A percentile compares a stretch with the other conserved stretches of the same genome.
Evolutionary conservation across 78 protist genomes (phyloP).

Genomic region (Protostelium mycophagum): DNA sequence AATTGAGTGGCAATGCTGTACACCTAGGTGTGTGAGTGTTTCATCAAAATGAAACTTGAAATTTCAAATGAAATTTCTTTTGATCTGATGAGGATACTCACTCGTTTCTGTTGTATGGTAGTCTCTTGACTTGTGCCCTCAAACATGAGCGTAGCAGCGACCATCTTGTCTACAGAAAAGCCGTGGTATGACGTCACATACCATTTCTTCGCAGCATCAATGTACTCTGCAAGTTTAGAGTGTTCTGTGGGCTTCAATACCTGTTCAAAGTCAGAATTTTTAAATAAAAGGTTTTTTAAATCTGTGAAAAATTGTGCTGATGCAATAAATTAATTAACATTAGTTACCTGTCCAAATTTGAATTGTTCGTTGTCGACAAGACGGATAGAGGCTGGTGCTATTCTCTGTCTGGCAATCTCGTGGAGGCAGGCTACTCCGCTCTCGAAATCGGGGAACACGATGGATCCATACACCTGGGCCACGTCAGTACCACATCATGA

Average conservation of each 20-base stretch:
- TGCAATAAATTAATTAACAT: no score
- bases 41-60: conserved; percentile 32
- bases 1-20: conserved; percentile 57
- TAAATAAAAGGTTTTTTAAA: not conserved
- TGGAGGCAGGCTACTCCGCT: conserved; percentile 61
- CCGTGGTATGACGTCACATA: not conserved
- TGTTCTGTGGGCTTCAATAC: not conserved
- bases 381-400: conserved; percentile 72
- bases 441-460: conserved; percentile 60
- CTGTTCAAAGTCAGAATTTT: not conserved
- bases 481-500: conserved; percentile 32
- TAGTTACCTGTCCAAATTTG: conserved; percentile 43
- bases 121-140: not conserved
- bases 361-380: conserved; percentile 59
- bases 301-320: no score
- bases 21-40: conserved; percentile 28
- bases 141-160: not conserved
- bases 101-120: conserved; percentile 26
- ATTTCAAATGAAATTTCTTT: no score
- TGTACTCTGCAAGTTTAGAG: not conserved
- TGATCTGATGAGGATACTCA: no score
- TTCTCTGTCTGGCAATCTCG: conserved; percentile 59
- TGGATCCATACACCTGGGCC: conserved; percentile 51
- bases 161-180: not conserved
- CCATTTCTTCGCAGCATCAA: not conserved